phyloP scores from a whole-genome alignment of 108 stramenopile species.

The Cyclotella cryptica region DNA sequence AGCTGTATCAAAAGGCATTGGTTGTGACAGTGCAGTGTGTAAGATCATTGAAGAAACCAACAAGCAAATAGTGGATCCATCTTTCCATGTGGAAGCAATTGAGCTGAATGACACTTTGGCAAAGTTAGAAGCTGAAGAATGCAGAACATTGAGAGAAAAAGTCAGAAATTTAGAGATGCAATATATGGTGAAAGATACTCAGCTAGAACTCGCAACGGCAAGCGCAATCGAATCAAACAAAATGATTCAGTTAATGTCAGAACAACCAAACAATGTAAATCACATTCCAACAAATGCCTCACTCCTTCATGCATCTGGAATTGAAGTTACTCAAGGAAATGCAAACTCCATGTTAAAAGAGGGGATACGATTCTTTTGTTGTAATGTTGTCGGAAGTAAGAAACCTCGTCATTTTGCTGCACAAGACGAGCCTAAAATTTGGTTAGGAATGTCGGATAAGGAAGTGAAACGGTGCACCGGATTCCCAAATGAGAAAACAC shows the following conservation, averaged over 20 bases:
- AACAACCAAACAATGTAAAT: not conserved
- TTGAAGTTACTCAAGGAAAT: not conserved
- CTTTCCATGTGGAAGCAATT: not conserved
- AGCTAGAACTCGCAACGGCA: not conserved
- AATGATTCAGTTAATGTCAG: not conserved
- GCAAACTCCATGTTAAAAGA: not conserved
- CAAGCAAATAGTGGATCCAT: not conserved
- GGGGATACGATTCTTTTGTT: not conserved
- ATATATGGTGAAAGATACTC: not conserved
- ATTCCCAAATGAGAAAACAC: constrained; percentile 8
- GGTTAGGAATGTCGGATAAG: not conserved
- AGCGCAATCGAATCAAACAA: not conserved
- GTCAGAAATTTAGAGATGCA: not conserved
- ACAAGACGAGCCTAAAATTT: not conserved
- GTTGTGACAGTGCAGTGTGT: not conserved
- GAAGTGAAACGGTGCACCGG: constrained; percentile 26
- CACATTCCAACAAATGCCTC: not conserved
- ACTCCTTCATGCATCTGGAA: not conserved
- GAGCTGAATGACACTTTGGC: not conserved
- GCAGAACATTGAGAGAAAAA: not conserved
- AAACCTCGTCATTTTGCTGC: not conserved
- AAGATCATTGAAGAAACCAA: not conserved
- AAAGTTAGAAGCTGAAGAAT: not conserved
- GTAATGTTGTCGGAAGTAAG: not conserved
- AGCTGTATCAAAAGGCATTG: not conserved